Base-by-base conservation (phyloP, 169 alveolate species). In the Neospora caninum region DNA sequence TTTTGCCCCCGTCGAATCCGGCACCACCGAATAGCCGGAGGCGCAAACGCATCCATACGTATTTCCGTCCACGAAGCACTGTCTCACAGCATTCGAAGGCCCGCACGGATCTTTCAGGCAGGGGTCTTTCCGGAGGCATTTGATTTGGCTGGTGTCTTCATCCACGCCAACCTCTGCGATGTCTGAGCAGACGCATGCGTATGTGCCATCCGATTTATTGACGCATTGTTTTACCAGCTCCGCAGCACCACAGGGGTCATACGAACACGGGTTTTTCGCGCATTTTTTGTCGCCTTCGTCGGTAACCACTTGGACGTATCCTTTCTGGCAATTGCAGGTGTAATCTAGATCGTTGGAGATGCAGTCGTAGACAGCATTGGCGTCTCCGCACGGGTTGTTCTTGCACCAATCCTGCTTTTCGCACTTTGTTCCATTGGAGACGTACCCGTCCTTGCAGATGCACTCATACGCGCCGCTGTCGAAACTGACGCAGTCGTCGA, bases 311-410 rank as follows among this genome's bases (percentile, higher is more conserved):
- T 20, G 18, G 67, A 29, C 67, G 69, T 43, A 82, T 22, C 89
- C 89, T 10, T 22, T 42, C 25, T 82, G 54, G 89, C 89, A 82
- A 13, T 39, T 18, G 36, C 89, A 82, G 20, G 38, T 22, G 41
- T 82, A 42, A 0, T 18, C 43, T 6, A 41, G 4, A 6, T 39
- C 41, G 54, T 42, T n/a, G 0, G 91, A 34, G 22, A 88, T 53
- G 53, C 91, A 91, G 67, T 53, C 53, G 22, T 78, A 42, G 25
- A 91, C 91, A 0, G 87, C 94, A 0, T 58, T 88, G 0, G 94
- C 84, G 20, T 88, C 42, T 78, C 94, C 94, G 84, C 94, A 91
- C 16, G 67, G 69, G 43, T 80, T 58, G 58, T 38, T 38, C 36
- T 64, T 73, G 54, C 94, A 91, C 36, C 67, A 80, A n/a, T 91